These are phyloP conservation scores for Rutstroemia sp. DNA, from an alignment of 2,329 filamentous ascomycete species.

Conservation along the genomic window DNA sequence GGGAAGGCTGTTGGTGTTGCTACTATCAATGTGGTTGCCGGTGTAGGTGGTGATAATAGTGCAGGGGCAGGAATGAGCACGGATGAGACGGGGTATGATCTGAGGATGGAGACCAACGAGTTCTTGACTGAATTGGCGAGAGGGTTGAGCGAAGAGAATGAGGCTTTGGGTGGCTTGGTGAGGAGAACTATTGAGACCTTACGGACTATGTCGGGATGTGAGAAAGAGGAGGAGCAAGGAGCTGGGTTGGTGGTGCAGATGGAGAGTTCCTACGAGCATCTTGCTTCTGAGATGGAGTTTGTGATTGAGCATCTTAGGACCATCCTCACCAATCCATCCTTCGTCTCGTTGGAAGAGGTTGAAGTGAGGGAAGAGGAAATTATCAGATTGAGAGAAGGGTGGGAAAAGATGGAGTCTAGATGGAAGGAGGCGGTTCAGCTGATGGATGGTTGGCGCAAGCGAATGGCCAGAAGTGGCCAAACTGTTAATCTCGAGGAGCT, in stretches of 20 bases:
- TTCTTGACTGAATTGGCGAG: conserved; percentile 82
- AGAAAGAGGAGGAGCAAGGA: conserved; percentile 30
- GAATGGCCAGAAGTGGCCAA: conserved; percentile 64
- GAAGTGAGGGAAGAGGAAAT: conserved; percentile 91
- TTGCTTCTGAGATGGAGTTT: conserved; percentile 66
- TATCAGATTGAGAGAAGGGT: conserved; percentile 69
- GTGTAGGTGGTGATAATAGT: conserved; percentile 37
- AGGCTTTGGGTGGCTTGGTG: conserved; percentile 66
- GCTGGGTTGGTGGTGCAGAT: conserved; percentile 21
- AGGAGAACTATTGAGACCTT: conserved; percentile 64
- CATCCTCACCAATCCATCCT: conserved; percentile 89
- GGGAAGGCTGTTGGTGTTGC: conserved; percentile 47
- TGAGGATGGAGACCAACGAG: conserved; percentile 82
- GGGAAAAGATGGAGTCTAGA: conserved; percentile 86
- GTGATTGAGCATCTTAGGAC: conserved; percentile 75
- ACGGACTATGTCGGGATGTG: conserved; percentile 58
- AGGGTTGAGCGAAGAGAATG: conserved; percentile 85
- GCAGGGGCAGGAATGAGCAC: conserved; percentile 9
- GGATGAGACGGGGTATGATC: conserved; percentile 53
- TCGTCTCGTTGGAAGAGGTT: conserved; percentile 91
- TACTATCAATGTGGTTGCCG: conserved; percentile 49
- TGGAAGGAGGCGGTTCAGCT: conserved; percentile 86
- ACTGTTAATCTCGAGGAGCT: conserved; percentile 62
- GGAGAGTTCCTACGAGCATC: conserved; percentile 47
- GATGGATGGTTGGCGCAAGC: conserved; percentile 86